Base-by-base conservation (phyloP, 495 filamentous ascomycete species). In the Podospora fimiseda region DNA sequence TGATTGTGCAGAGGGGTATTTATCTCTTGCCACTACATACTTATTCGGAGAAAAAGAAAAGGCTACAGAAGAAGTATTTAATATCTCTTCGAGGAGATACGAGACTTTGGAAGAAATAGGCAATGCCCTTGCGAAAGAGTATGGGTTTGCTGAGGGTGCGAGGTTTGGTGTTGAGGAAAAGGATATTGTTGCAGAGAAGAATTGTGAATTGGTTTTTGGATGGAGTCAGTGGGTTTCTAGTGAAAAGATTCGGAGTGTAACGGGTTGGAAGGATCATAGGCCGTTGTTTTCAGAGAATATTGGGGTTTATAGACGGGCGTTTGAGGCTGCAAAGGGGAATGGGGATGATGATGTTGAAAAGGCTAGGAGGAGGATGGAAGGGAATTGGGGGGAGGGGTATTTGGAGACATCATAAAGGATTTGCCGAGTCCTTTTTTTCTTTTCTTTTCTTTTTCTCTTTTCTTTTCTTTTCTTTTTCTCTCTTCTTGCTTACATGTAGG, bases 1-100 rank as follows among this genome's bases (percentile, higher is more conserved):
- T 52, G 73, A 76, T 56, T 74, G 70, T 43, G 73, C 59, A 9
- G 69, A 72, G 16, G 72, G 68, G 0, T 76, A 76, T 46, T 55
- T 74, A 6, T 60, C 66, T 4, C 57, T 76, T 1, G 73, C 70
- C 0, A 54, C 44, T 2, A 24, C 36, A 1, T 33, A 43, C 4
- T 37, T 54, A 6, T 54, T 22, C 14, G 43, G 21, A 9, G 21
- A 54, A 2, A 16, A 52, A 15, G 50, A 38, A 4, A 14, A 38
- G 19, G 60, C 73, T 3, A 58, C 53, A n/a, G 67, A 67, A 0
- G 46, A 70, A 43, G 64, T 60, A 18, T 75, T 71, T 50, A 75
- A 74, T 49, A 65, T 74, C 36, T 74, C 71, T 0, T 64, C 46
- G 3, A 43, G 42, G 2, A 45, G 58, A 11, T 76, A 73, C 51